These are phyloP conservation scores for Fragilaria crotonensis DNA, from an alignment of 108 stramenopile genomes.

Conservation along the genomic window DNA sequence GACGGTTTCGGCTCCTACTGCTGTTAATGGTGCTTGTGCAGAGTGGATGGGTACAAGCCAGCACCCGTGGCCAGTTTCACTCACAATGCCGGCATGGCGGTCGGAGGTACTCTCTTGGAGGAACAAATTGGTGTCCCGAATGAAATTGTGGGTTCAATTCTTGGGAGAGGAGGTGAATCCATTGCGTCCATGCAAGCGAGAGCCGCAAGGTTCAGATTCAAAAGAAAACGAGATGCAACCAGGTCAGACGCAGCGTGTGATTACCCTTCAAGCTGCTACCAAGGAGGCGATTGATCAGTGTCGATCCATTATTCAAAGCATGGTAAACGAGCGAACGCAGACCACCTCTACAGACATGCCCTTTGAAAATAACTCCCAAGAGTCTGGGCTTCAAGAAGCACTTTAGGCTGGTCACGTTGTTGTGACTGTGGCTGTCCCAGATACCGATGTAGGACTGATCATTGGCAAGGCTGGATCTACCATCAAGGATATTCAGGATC, in stretches of 20 bases:
- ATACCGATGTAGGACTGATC: conserved; percentile 90
- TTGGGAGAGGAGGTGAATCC: conserved; percentile 83
- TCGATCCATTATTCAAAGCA: conserved; percentile 68
- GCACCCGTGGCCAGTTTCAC: conserved; percentile 78
- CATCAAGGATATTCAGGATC: conserved; percentile 88
- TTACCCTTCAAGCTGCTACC: conserved; percentile 70
- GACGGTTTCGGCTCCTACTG: background rate
- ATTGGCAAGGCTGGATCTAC: conserved; percentile 94
- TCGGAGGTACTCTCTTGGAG: too few species aligned
- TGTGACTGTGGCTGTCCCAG: conserved; percentile 74
- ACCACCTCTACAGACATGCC: conserved; percentile 20
- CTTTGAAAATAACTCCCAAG: background rate
- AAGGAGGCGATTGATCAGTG: conserved; percentile 63
- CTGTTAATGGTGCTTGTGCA: background rate
- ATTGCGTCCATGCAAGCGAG: conserved; percentile 78
- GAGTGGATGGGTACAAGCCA: conserved; percentile 53
- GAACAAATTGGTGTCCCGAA: conserved; percentile 78
- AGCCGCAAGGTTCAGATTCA: conserved; percentile 83
- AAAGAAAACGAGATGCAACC: conserved; percentile 78
- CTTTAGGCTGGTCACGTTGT: conserved; percentile 59
- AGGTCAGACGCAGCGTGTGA: conserved; percentile 64
- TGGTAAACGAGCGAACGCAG: conserved; percentile 63
- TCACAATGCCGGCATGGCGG: conserved; percentile 29
- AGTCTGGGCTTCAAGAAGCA: conserved; percentile 41
- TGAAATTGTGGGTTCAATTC: conserved; percentile 70